Evolutionary conservation across 495 filamentous ascomycete genomes (phyloP).

Genomic region (Xylaria telfairii): DNA sequence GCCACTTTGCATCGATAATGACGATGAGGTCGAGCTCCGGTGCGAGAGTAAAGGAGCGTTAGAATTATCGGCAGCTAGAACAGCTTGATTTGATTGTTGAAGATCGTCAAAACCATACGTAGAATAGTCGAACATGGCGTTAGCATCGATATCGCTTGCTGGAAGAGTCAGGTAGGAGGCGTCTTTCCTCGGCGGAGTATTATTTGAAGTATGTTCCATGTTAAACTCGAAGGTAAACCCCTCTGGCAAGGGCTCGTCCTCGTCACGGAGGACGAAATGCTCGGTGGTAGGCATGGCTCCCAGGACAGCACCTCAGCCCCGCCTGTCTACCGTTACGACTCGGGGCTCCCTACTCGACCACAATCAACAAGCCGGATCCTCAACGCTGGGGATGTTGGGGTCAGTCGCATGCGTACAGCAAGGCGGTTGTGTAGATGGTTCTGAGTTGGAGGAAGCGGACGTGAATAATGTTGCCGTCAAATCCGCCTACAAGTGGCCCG

Average conservation of each 20-base stretch:
- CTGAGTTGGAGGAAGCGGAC: not conserved
- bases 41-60: constrained; percentile 29
- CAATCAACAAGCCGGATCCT: not conserved
- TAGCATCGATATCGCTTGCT: not conserved
- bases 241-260: constrained; percentile 21
- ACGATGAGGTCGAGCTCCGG: constrained; percentile 39
- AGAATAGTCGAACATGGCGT: constrained; percentile 1
- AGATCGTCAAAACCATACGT: not conserved
- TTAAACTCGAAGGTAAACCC: constrained; percentile 29
- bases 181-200: constrained; percentile 17
- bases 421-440: not conserved
- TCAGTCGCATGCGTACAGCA: constrained; percentile 3
- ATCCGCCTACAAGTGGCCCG: constrained; percentile 29
- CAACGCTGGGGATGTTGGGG: not conserved
- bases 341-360: not conserved
- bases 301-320: not conserved
- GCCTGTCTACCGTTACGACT: not conserved
- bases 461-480: not conserved
- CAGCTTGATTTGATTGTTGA: not conserved
- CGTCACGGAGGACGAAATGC: constrained; percentile 27
- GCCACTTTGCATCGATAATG: constrained; percentile 31
- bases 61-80: not conserved
- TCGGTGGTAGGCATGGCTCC: constrained; percentile 31
- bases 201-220: constrained; percentile 22
- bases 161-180: not conserved